Evolutionary conservation across 352 stramenopile species (phyloP), one percentile per base, ranked within the genome.

Genomic region (Phytophthora ramorum): DNA sequence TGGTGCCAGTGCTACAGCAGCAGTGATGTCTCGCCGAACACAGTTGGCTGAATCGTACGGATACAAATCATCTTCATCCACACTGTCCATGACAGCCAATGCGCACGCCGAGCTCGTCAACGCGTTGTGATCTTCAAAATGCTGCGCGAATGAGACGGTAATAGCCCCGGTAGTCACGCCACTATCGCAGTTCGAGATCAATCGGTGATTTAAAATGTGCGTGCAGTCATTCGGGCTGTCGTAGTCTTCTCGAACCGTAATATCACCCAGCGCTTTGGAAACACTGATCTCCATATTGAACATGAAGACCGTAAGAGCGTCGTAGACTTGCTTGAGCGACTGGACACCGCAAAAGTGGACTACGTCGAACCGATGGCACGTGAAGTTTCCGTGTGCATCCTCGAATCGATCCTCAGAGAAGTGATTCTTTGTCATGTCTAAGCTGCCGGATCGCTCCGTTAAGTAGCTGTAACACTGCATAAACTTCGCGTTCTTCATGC

Each of bases 231-330:
- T 56, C n/a, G 63, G 37, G 12, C 35, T 69, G 24, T 85, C 75
- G 32, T 83, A 75, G 51, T 89, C 77, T 54, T 90, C 79, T 0
- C 75, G 72, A 12, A 89, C 24, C 2, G 74, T 85, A 14, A 81
- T 45, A 14, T 84, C 53, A 4, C 75, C 76, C 8, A 88, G 32
- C 13, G 65, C 41, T 38, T 84, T 75, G 3, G 75, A 75, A 6
- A 84, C 77, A 30, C 41, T 73, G 53, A 85, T 85, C 56, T 89
- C 73, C 61, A 87, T 66, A 17, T 79, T 85, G 3, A 66, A 26
- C 19, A 77, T 46, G 60, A 76, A 84, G 9, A 65, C 69, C 7
- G 74, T 40, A 7, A 86, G 16, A 78, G 24, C 9, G 67, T 62
- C 22, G 87, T 73, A 47, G 63, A 85, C 37, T 17, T 45, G 8